phyloP scores from a whole-genome alignment of 164 flowering plant genomes.

The Saururus chinensis region DNA sequence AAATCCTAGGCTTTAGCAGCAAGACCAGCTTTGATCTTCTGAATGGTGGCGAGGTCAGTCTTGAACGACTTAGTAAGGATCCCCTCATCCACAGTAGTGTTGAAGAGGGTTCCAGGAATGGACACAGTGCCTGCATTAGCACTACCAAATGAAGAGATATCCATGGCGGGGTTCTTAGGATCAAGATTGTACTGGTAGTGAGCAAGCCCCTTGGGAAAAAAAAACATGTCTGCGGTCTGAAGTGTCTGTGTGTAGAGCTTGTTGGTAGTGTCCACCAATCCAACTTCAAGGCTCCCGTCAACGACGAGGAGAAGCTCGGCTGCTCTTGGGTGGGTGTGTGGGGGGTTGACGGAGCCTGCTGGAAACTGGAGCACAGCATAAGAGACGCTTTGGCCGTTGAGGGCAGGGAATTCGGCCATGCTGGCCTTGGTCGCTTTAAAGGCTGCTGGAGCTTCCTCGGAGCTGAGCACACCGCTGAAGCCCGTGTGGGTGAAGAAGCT shows the following conservation, averaged over 20 bases:
- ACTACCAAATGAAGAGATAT: constrained; percentile 18
- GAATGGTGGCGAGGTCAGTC: constrained; percentile 12
- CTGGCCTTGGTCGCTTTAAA: constrained; percentile 20
- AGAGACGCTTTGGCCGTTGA: constrained; percentile 26
- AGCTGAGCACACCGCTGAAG: constrained; percentile 3
- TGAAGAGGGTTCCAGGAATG: constrained; percentile 8
- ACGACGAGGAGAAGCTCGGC: constrained; percentile 22
- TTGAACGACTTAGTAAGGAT: constrained; percentile 17
- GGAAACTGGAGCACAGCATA: constrained; percentile 19
- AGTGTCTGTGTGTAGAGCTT: constrained; percentile 18
- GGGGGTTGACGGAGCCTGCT: constrained; percentile 14
- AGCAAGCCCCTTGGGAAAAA: constrained; percentile 19
- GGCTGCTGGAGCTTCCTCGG: constrained; percentile 1
- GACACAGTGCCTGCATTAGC: constrained; percentile 14
- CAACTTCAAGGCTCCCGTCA: constrained; percentile 15
- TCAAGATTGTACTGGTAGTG: constrained; percentile 10
- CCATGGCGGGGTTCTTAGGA: constrained; percentile 8
- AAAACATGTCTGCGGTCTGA: constrained; percentile 15
- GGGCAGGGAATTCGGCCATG: constrained; percentile 22
- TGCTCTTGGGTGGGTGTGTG: constrained; percentile 29
- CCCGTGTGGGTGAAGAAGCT: constrained; percentile 24
- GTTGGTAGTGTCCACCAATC: constrained; percentile 17
- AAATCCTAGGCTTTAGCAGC: constrained; percentile 1
- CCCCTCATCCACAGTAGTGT: constrained; percentile 9
- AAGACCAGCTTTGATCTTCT: constrained; percentile 16